These are phyloP conservation scores for Flammula alnicola DNA, from an alignment of 1,284 basidiomycete species.

Conservation along the genomic window DNA sequence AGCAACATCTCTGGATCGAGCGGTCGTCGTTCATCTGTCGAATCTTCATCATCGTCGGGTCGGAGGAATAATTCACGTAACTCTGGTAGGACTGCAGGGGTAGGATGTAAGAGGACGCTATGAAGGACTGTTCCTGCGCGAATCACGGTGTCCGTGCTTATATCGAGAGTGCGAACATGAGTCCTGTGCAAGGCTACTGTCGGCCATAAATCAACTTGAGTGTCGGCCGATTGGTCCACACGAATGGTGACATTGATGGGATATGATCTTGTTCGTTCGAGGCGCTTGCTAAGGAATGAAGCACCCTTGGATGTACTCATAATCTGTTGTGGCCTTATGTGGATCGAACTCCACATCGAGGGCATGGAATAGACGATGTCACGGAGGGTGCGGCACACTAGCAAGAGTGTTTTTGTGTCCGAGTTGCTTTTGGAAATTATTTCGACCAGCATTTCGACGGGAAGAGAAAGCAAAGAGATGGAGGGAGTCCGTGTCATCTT, in stretches of 20 bases:
- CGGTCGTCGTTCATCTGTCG: not conserved
- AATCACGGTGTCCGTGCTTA: not conserved
- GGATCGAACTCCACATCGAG: not conserved
- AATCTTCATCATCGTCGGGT: not conserved
- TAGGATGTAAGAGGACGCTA: not conserved
- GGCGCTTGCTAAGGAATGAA: not conserved
- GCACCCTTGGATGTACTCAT: not conserved
- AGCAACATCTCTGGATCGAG: not conserved
- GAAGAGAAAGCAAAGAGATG: not conserved
- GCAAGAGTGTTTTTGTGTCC: not conserved
- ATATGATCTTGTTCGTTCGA: not conserved
- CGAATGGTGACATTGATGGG: too few species aligned
- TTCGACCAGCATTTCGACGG: not conserved
- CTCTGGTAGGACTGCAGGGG: not conserved
- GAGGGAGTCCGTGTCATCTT: too few species aligned
- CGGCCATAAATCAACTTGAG: not conserved
- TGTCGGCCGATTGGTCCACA: not conserved
- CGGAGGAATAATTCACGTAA: not conserved
- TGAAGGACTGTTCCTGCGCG: not conserved
- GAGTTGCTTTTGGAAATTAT: not conserved
- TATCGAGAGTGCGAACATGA: not conserved
- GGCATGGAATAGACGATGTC: slow-evolving; percentile 1
- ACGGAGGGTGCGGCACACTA: not conserved
- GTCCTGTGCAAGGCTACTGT: not conserved
- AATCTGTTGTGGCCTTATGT: not conserved